Evolutionary conservation across 495 filamentous ascomycete genomes (phyloP), one percentile per base, ranked within the genome.

Genomic region (Xylaria palmicola): DNA sequence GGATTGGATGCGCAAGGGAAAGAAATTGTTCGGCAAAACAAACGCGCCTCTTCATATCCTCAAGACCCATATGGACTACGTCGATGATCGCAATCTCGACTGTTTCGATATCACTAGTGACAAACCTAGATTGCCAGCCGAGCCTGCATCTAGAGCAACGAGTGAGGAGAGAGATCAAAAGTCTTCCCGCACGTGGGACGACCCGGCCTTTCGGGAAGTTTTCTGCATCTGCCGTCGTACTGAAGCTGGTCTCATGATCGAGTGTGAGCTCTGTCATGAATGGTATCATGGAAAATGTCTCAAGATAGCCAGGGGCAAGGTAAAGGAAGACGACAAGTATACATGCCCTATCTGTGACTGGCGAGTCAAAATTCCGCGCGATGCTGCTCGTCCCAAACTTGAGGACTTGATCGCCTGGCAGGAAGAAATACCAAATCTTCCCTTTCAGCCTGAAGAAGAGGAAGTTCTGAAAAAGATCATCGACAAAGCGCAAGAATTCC

Each of bases 221-320:
- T 99, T 98, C 74, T 99, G 94, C 75, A 96, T 99, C 66, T 99
- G 94, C 74, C 87, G 94, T 56, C 88, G 87, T 60, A 86, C 88
- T 17, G 94, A 99, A 72, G 91, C 93, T 36, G 94, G 94, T 22
- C 93, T 97, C 89, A 99, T 99, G 94, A 97, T 99, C 64, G 94
- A 99, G 71, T 99, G 94, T 75, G 93, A 97, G 73, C 78, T 96
- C 34, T 99, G 94, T 73, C 92, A 96, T 65, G 94, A 99, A 76
- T 99, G 94, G 94, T 99, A 99, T 68, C 94, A 99, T 67, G 92
- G 93, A 39, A 98, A 97, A 74, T 99, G 94, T 70, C 81, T 99
- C 36, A 99, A 99, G 79, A 97, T 99, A 60, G 95, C 95, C 15
- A 85, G 94, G 44, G 94, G 94, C 13, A 98, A 97, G 68, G 90